Percentiles rank a stretch among this genome's conserved stretches.
phyloP scores from a whole-genome alignment of 2,329 filamentous ascomycete genomes.

The Aspergillus brunneoviolaceus region DNA sequence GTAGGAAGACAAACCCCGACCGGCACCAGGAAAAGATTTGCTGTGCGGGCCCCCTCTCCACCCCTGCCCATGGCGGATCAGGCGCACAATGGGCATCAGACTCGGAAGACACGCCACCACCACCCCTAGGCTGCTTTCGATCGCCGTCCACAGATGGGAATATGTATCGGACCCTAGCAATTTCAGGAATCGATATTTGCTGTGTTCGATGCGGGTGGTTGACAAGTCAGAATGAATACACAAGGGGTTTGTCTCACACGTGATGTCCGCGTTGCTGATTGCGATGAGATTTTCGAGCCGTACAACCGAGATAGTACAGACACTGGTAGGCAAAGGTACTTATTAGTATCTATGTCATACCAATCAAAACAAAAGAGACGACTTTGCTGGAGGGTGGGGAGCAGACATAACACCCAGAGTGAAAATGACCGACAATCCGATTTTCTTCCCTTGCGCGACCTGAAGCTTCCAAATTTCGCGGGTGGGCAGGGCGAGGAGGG shows the following conservation, averaged over 20 bases:
- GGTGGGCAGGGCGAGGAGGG: not conserved
- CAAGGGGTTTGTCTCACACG: not conserved
- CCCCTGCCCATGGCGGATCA: not conserved
- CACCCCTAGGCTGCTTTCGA: slow-evolving; percentile 3
- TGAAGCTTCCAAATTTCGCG: slow-evolving; percentile 1
- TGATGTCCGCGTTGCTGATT: slow-evolving; percentile 1
- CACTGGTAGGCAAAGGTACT: not conserved
- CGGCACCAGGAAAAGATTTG: not conserved
- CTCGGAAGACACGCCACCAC: slow-evolving; percentile 2
- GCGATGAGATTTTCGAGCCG: slow-evolving; percentile 1
- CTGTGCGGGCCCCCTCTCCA: not conserved
- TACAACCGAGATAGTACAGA: not conserved
- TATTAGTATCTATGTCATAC: not conserved
- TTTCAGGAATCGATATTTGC: not conserved
- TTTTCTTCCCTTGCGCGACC: not conserved
- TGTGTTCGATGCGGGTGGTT: too few relatives aligned
- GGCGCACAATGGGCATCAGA: not conserved
- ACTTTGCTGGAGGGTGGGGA: not conserved
- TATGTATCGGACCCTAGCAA: not conserved
- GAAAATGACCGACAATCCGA: not conserved
- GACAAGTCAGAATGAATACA: too few relatives aligned
- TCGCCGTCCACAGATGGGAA: slow-evolving; percentile 4
- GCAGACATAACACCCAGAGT: slow-evolving; percentile 1
- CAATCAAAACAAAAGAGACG: too few relatives aligned
- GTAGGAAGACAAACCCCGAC: not conserved